Evolutionary conservation across 208 protist genomes (phyloP), one percentile per base, ranked within the genome.

Genomic region (Acanthamoeba polyphaga): DNA sequence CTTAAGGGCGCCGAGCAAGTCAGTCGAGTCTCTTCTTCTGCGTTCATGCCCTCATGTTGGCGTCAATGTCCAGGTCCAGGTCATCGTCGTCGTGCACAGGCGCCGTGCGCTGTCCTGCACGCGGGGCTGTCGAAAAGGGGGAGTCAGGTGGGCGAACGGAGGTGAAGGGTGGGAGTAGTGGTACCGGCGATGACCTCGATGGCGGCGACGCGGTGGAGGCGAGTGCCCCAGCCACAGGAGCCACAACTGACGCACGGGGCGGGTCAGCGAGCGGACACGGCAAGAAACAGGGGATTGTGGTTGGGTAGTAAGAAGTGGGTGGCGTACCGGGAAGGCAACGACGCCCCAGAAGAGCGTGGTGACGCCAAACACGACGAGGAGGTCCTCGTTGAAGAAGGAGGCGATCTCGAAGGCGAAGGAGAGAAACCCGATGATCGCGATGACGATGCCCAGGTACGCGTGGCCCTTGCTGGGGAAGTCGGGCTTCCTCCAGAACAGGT

Each of bases 391-490:
- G 78, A 85, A 85, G 78, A 85, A 85, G 10, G 58, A 91, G 24
- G 85, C 53, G 3, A 91, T 72, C 85, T 91, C 85, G 4, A 91
- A 43, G 15, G 62, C 13, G 60, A 91, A 72, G 38, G 55, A 74
- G 6, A 72, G 32, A 12, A 91, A 74, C 12, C 85, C 85, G 24
- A 91, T 68, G 55, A 43, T 4, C 29, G 58, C 85, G 24, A 91
- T 72, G 38, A n/a, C 15, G 32, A 91, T 46, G 51, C 85, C 85
- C n/a, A 91, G 27, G 55, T 53, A 64, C 24, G 85, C 51, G 85
- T 91, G 85, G 22, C 32, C 22, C 85, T 91, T 91, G 85, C 32
- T 91, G n/a, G 29, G 58, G 43, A 91, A 91, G 19, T 91, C 85
- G 32, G 53, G 85, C 58, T 91, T 74, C 27, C 32, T 43, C 55